A percentile compares a stretch with the other conserved stretches of the same genome.
Evolutionary conservation across 805 yeast species (phyloP).

Genomic region (Lipomyces sp.): DNA sequence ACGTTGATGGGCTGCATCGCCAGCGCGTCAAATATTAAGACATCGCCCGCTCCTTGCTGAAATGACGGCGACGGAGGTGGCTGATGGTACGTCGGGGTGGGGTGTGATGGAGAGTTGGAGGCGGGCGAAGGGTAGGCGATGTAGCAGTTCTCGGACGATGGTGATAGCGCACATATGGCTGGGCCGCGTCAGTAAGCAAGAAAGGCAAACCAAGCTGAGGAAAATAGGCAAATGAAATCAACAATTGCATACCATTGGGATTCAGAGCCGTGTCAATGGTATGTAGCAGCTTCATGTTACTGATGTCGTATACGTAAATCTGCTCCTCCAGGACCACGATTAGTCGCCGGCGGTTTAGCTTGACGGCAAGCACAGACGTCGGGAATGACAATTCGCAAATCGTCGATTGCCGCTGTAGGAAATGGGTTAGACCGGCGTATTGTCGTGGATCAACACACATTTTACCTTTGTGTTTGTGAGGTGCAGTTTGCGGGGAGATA

Average conservation of each 20-base stretch:
- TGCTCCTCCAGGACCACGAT: conserved; percentile 76
- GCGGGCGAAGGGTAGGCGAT: conserved; percentile 56
- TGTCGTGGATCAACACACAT: neutral
- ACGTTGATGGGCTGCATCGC: conserved; percentile 73
- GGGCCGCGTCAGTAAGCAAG: conserved; percentile 5
- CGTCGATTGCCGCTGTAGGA: conserved; percentile 50
- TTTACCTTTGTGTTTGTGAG: conserved; percentile 70
- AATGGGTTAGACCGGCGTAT: neutral
- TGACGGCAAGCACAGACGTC: conserved; percentile 64
- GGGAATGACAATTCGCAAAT: conserved; percentile 91
- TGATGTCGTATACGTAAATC: conserved; percentile 82
- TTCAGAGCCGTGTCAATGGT: conserved; percentile 60
- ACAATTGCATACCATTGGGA: conserved; percentile 34
- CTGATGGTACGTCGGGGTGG: conserved; percentile 24
- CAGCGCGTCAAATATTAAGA: conserved; percentile 74
- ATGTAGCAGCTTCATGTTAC: conserved; percentile 79
- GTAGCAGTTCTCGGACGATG: conserved; percentile 47
- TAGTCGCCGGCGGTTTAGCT: conserved; percentile 76
- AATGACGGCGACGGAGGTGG: conserved; percentile 12
- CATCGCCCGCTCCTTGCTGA: conserved; percentile 50
- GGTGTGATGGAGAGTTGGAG: conserved; percentile 27
- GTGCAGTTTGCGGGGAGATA: conserved; percentile 72
- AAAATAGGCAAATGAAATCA: no score
- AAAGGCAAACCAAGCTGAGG: neutral
- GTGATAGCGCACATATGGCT: conserved; percentile 41